These are phyloP conservation scores for Cocos nucifera DNA, from an alignment of 176 grass and related monocot genomes.

Conservation along the genomic window DNA sequence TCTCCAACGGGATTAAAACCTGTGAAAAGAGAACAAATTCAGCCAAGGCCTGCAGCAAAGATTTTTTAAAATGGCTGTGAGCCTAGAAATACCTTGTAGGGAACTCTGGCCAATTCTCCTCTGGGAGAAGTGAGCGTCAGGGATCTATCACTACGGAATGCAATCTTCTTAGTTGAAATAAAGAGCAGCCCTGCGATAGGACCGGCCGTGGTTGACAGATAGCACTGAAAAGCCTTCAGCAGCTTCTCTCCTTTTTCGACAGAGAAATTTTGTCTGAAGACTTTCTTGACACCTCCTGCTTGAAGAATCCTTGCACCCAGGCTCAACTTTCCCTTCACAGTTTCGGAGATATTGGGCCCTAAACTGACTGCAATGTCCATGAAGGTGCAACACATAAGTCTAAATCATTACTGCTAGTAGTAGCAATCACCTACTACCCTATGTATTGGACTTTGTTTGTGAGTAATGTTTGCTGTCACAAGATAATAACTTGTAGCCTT, in stretches of 20 bases:
- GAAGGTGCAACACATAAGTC: too few species aligned
- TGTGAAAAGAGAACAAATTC: background rate
- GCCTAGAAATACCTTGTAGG: slow-evolving; percentile 17
- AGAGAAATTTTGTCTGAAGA: slow-evolving; percentile 19
- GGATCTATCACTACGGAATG: slow-evolving; percentile 27
- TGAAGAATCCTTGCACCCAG: slow-evolving; percentile 15
- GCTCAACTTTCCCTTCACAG: slow-evolving; percentile 10
- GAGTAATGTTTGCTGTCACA: too few species aligned
- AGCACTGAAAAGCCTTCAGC: slow-evolving; percentile 15
- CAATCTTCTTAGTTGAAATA: slow-evolving; percentile 2
- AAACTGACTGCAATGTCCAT: slow-evolving; percentile 3
- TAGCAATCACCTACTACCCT: too few species aligned
- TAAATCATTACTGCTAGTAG: too few species aligned
- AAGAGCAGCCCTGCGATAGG: slow-evolving; percentile 17
- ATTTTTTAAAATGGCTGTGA: too few species aligned
- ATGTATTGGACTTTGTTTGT: too few species aligned
- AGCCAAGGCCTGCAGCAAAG: background rate
- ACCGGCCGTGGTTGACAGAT: slow-evolving; percentile 15
- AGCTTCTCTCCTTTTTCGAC: slow-evolving; percentile 16
- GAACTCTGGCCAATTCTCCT: slow-evolving; percentile 8
- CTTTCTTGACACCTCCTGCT: slow-evolving; percentile 6
- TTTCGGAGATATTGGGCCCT: slow-evolving; percentile 12
- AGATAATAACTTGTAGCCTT: too few species aligned
- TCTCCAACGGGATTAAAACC: slow-evolving; percentile 24
- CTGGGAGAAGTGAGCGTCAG: slow-evolving; percentile 16